phyloP scores from a whole-genome alignment of 805 yeast species.

The Saccharomycopsis fermentans region DNA sequence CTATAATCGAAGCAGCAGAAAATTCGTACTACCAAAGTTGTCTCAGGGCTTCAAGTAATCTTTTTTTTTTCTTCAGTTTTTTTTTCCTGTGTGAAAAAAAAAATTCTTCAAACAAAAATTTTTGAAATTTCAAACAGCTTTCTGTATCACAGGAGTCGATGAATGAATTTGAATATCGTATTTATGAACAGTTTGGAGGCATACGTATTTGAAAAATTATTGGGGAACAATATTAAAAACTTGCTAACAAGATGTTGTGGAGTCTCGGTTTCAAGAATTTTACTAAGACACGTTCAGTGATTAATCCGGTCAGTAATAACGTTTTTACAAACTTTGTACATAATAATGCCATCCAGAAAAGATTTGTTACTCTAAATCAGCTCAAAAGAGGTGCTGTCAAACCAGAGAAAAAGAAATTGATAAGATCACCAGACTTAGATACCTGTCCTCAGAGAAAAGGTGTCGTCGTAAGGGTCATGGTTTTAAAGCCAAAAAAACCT shows the following conservation, averaged over 20 bases:
- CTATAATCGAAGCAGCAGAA: too few relatives aligned
- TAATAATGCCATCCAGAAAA: slow-evolving; percentile 11
- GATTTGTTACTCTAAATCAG: slow-evolving; percentile 65
- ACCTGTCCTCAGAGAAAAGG: slow-evolving; percentile 85
- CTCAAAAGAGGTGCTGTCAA: slow-evolving; percentile 56
- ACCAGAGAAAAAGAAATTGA: slow-evolving; percentile 36
- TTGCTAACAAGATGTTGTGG: background rate
- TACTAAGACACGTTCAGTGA: background rate
- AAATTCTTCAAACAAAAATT: background rate
- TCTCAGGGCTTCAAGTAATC: too few relatives aligned
- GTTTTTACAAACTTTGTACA: background rate
- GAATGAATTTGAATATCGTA: background rate
- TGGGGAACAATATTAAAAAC: background rate
- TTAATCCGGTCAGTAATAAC: background rate
- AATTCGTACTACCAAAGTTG: too few relatives aligned
- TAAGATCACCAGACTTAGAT: slow-evolving; percentile 74
- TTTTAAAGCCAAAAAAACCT: slow-evolving; percentile 94
- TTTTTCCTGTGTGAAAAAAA: background rate
- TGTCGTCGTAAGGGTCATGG: slow-evolving; percentile 88
- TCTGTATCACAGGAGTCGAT: background rate
- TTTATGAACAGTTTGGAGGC: too few relatives aligned
- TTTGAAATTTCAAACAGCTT: background rate
- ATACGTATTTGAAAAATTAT: background rate
- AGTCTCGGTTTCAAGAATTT: background rate
- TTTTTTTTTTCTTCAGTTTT: background rate